phyloP scores from a whole-genome alignment of 805 yeast genomes.

The Myxozyma neotropica region DNA sequence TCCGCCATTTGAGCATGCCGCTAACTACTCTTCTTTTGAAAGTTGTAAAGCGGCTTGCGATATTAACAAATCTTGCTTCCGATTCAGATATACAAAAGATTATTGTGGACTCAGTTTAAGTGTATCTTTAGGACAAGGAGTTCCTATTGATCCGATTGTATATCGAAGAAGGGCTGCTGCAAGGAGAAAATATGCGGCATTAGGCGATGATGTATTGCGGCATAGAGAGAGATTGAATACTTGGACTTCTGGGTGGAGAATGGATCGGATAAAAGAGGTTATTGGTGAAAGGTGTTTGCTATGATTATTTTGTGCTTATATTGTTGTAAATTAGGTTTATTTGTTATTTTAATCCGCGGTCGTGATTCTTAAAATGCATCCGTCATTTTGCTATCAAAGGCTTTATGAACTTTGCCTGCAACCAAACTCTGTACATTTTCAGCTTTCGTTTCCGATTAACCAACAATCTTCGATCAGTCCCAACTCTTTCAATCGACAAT shows the following conservation, averaged over 20 bases:
- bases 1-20: background rate
- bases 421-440: constrained; percentile 96
- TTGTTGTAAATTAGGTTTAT: background rate
- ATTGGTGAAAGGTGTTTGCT: background rate
- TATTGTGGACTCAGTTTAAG: constrained; percentile 12
- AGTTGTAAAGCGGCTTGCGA: constrained; percentile 13
- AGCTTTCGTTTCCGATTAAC: constrained; percentile 90
- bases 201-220: background rate
- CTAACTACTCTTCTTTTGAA: constrained; percentile 21
- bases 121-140: constrained; percentile 6
- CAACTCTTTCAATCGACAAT: constrained; percentile 74
- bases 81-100: constrained; percentile 1
- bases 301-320: background rate
- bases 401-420: constrained; percentile 81
- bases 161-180: background rate
- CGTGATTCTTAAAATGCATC: background rate
- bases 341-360: too few species aligned
- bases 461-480: constrained; percentile 84
- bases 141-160: background rate
- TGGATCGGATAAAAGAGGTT: constrained; percentile 3
- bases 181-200: background rate
- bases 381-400: background rate
- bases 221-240: background rate
- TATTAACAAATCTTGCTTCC: background rate
- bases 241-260: constrained; percentile 18